phyloP scores from a whole-genome alignment of 2,329 filamentous ascomycete species.

The Byssoonygena ceratinophila region DNA sequence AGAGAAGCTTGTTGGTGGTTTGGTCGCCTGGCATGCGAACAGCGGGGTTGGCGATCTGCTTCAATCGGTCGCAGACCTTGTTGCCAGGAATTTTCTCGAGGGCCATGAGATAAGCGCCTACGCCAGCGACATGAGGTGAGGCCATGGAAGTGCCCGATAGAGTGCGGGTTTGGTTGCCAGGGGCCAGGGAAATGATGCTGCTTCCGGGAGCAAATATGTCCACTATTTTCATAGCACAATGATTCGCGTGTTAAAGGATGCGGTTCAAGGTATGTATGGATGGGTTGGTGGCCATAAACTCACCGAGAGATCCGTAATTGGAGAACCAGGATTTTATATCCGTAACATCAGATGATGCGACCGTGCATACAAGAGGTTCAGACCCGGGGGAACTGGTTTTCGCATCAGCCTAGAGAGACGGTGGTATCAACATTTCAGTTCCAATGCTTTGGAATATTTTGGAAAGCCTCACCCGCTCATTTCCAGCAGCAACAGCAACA shows the following conservation, averaged over 20 bases:
- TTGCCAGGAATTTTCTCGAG: constrained; percentile 42
- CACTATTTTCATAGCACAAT: constrained; percentile 23
- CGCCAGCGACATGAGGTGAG: constrained; percentile 42
- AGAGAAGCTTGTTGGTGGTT: constrained; percentile 25
- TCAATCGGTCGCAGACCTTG: constrained; percentile 41
- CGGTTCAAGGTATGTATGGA: not conserved
- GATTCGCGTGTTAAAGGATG: not conserved
- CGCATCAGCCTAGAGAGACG: constrained; percentile 19
- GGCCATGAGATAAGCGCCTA: constrained; percentile 43
- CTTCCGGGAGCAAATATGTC: constrained; percentile 50
- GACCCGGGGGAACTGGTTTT: constrained; percentile 31
- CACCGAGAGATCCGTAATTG: constrained; percentile 33
- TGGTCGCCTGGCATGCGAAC: constrained; percentile 18
- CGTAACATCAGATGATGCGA: constrained; percentile 30
- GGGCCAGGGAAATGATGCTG: constrained; percentile 43
- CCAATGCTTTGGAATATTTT: not conserved
- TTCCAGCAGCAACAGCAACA: constrained; percentile 35
- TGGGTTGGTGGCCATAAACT: not conserved
- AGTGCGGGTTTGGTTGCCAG: constrained; percentile 38
- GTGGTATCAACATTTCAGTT: not conserved
- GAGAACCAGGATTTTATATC: constrained; percentile 32
- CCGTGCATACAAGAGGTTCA: constrained; percentile 30
- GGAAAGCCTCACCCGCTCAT: constrained; percentile 23
- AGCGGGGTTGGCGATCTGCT: constrained; percentile 39
- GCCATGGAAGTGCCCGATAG: constrained; percentile 31